A percentile compares a stretch with the other conserved stretches of the same genome.
These are phyloP conservation scores for Pseudocercospora ulei DNA, from an alignment of 2,329 filamentous ascomycete species.

Conservation along the genomic window DNA sequence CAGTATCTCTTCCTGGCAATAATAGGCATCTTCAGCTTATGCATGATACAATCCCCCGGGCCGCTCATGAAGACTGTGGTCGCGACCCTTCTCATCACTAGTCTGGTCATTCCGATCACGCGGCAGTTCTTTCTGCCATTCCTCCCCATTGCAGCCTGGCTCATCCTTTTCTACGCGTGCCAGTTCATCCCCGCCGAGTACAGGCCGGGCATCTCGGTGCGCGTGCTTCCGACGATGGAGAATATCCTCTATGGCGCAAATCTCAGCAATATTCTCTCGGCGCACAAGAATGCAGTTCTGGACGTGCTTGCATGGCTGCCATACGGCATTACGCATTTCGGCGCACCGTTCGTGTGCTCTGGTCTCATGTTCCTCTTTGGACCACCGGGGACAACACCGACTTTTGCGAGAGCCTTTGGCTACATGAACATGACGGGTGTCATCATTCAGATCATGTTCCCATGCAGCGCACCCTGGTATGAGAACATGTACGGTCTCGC, in stretches of 20 bases:
- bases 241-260: slow-evolving; percentile 96
- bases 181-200: slow-evolving; percentile 84
- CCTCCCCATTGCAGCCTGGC: slow-evolving; percentile 72
- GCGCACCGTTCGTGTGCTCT: slow-evolving; percentile 69
- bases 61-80: slow-evolving; percentile 67
- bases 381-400: slow-evolving; percentile 71
- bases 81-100: slow-evolving; percentile 55
- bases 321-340: slow-evolving; percentile 86
- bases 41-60: slow-evolving; percentile 67
- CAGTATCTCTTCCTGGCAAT: slow-evolving; percentile 71
- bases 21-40: slow-evolving; percentile 71
- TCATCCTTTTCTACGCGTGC: slow-evolving; percentile 85
- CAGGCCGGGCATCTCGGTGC: slow-evolving; percentile 89
- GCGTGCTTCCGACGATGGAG: slow-evolving; percentile 84
- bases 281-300: slow-evolving; percentile 71
- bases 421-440: slow-evolving; percentile 88
- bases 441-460: slow-evolving; percentile 77
- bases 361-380: slow-evolving; percentile 76
- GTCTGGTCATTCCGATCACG: slow-evolving; percentile 71
- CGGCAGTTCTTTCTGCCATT: slow-evolving; percentile 87
- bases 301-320: slow-evolving; percentile 88
- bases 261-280: slow-evolving; percentile 87
- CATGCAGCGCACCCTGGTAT: slow-evolving; percentile 94
- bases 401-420: slow-evolving; percentile 78
- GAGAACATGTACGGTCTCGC: slow-evolving; percentile 85